Conservation (phyloP, 805 yeast species). For the Myxozyma nipponensis region DNA sequence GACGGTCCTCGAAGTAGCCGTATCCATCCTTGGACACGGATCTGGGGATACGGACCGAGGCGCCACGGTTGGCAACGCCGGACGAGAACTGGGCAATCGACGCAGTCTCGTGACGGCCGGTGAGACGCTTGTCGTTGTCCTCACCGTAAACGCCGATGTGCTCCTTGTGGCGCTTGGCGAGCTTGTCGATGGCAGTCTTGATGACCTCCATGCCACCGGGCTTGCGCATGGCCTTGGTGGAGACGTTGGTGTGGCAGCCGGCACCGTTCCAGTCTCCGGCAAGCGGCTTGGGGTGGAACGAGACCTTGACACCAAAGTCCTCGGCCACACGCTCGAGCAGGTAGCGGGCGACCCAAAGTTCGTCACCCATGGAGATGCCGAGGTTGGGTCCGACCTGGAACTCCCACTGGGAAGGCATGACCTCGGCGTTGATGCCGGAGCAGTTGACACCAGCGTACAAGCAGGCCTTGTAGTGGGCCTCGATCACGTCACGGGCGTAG, state of each 20-base stretch:
- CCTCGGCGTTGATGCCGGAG: conserved; percentile 98
- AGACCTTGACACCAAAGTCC: conserved; percentile 97
- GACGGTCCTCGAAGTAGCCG: conserved; percentile 99
- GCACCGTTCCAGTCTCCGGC: conserved; percentile 99
- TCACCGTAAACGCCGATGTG: conserved; percentile 93
- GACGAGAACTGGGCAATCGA: conserved; percentile 84
- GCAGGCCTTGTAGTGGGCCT: conserved; percentile 99
- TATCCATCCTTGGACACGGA: conserved; percentile 96
- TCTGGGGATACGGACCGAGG: conserved; percentile 97
- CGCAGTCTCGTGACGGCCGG: conserved; percentile 99
- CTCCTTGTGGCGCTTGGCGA: conserved; percentile 93
- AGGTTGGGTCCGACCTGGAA: conserved; percentile 98
- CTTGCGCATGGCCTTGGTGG: conserved; percentile 83
- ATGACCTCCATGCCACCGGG: conserved; percentile 96
- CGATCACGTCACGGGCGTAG: conserved; percentile 95
- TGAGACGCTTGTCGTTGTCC: conserved; percentile 91
- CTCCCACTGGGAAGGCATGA: conserved; percentile 99
- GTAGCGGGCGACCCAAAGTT: conserved; percentile 94
- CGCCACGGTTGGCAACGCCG: conserved; percentile 99
- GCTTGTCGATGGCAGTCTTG: conserved; percentile 87
- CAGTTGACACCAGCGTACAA: conserved; percentile 84
- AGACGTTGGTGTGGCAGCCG: conserved; percentile 99
- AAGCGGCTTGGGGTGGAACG: conserved; percentile 98
- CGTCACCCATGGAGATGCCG: conserved; percentile 96
- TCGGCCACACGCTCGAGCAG: conserved; percentile 92